A percentile compares a stretch with the other conserved stretches of the same genome.
Evolutionary conservation across 2,329 filamentous ascomycete genomes (phyloP).

Genomic region (Exophiala alcalophila): DNA sequence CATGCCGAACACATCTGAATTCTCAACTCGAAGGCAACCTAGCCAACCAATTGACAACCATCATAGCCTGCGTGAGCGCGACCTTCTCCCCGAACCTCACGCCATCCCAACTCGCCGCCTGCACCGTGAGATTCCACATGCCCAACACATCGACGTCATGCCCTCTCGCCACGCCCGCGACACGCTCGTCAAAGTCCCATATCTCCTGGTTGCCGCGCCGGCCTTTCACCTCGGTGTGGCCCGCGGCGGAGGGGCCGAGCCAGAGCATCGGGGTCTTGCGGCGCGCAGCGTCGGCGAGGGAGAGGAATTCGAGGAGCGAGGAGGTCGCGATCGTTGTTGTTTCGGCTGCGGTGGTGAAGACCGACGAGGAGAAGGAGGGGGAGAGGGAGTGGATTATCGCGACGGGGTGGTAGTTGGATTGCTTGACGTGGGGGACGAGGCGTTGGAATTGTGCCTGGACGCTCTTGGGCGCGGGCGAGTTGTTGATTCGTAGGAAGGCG

Average conservation of each 20-base stretch:
- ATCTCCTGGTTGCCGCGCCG: constrained; percentile 36
- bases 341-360: constrained; percentile 35
- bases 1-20: too few relatives aligned
- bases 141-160: constrained; percentile 42
- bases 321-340: constrained; percentile 32
- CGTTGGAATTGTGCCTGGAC: constrained; percentile 35
- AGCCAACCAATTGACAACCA: constrained; percentile 36
- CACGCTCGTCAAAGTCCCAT: constrained; percentile 42
- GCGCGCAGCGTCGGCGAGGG: constrained; percentile 36
- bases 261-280: constrained; percentile 44
- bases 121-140: constrained; percentile 45
- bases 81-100: constrained; percentile 40
- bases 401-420: constrained; percentile 38
- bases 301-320: constrained; percentile 43
- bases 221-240: constrained; percentile 36
- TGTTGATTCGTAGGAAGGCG: constrained; percentile 36
- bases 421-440: constrained; percentile 32
- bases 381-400: constrained; percentile 42
- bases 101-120: constrained; percentile 41
- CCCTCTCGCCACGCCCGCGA: constrained; percentile 35
- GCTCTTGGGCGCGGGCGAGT: constrained; percentile 33
- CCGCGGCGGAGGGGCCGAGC: constrained; percentile 41
- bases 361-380: too few relatives aligned
- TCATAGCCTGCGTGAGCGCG: constrained; percentile 45
- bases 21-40: constrained; percentile 21